Conservation (phyloP, 768 basidiomycete species). For the Hemileccinum rubropunctum region DNA sequence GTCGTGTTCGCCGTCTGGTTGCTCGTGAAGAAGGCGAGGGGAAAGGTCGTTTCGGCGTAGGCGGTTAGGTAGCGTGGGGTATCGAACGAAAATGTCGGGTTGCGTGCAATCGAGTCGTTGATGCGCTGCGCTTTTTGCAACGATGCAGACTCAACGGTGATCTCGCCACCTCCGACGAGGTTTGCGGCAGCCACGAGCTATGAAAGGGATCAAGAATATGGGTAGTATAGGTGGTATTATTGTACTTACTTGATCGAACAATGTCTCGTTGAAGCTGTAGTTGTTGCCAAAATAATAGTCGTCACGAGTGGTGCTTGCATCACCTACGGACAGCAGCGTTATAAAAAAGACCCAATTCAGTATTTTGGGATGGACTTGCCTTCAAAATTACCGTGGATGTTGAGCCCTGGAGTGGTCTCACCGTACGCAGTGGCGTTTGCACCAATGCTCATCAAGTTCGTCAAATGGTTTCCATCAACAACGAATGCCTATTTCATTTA, state of each 20-base stretch:
- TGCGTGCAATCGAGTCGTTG: constrained; percentile 25
- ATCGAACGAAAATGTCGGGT: constrained; percentile 22
- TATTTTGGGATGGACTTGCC: constrained; percentile 2
- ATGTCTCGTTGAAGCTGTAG: constrained; percentile 24
- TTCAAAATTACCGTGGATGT: constrained; percentile 25
- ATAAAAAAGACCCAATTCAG: too few species aligned
- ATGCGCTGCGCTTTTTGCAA: constrained; percentile 22
- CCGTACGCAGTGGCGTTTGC: constrained; percentile 15
- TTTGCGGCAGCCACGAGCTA: constrained; percentile 19
- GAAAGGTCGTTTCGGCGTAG: constrained; percentile 23
- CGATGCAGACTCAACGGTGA: constrained; percentile 22
- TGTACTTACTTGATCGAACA: constrained; percentile 17
- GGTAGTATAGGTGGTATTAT: not conserved
- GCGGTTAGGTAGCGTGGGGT: constrained; percentile 20
- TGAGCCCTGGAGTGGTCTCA: constrained; percentile 18
- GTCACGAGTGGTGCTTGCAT: constrained; percentile 23
- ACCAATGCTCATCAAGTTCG: constrained; percentile 27
- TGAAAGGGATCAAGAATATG: not conserved
- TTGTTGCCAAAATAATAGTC: constrained; percentile 28
- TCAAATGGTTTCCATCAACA: constrained; percentile 28
- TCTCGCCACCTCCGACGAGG: constrained; percentile 13
- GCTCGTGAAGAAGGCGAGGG: constrained; percentile 24
- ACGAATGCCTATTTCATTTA: constrained; percentile 16
- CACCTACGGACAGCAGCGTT: constrained; percentile 8
- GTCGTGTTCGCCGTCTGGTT: constrained; percentile 22